Base-by-base conservation (phyloP, 768 basidiomycete genomes). In the Atractiella rhizophila region DNA sequence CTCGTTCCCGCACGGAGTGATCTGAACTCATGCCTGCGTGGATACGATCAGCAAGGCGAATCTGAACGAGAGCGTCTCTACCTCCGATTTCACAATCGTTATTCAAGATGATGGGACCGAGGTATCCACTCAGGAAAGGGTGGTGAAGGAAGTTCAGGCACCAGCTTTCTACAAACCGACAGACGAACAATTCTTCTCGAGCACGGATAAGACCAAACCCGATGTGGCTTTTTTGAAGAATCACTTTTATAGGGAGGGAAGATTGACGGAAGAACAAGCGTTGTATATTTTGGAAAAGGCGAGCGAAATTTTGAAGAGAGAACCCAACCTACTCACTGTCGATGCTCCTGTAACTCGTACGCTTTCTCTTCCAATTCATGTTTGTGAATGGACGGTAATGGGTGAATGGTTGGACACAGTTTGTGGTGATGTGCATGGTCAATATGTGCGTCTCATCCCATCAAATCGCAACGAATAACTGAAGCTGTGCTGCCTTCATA, bases 61-160 rank as follows among this genome's bases (percentile, higher is more conserved):
- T n/a, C n/a, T n/a, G n/a, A n/a, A n/a, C n/a, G n/a, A n/a, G n/a
- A n/a, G n/a, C n/a, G n/a, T n/a, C n/a, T n/a, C n/a, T n/a, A n/a
- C 29, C 29, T 18, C 48, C 42, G 50, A 51, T 43, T 51, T 51
- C 35, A 38, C 47, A 5, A 37, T 42, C 9, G 35, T 44, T 37
- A 43, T 48, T n/a, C 44, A 47, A 20, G 91, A 96, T 45, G 85
- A 91, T 61, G 91, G 91, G 20, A 75, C 69, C 52, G 66, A 73
- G 37, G 76, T 91, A 54, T 79, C 73, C 60, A 96, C 91, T 10
- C 80, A 82, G 54, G 86, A 94, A 60, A 71, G 88, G 51, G 81
- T 91, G 34, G 71, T 94, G 55, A 94, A 94, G 62, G 88, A 96
- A 63, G 85, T 96, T 7, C 91, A 96, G 73, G 86, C 91, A 20